A percentile compares a stretch with the other conserved stretches of the same genome.
These are phyloP conservation scores for Amoeboaphelidium occidentale DNA, from an alignment of 371 early-diverging fungal species.

Conservation along the genomic window DNA sequence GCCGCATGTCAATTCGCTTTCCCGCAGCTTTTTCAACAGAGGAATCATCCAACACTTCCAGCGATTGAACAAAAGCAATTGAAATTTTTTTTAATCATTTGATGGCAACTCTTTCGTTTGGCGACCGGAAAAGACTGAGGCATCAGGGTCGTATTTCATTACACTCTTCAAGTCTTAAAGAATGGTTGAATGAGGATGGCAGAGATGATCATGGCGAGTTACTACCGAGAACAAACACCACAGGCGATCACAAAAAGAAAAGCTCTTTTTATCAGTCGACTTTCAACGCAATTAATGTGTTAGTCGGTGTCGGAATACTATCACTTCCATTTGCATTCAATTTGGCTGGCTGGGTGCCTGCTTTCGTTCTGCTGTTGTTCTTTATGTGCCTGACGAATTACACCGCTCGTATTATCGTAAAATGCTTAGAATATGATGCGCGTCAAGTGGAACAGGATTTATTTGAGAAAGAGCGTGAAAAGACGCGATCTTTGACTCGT, in stretches of 20 bases:
- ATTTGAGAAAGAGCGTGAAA: too few relatives aligned
- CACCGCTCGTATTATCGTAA: conserved; percentile 1
- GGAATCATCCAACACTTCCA: too few relatives aligned
- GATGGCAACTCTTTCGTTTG: too few relatives aligned
- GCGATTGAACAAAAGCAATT: too few relatives aligned
- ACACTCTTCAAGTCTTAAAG: too few relatives aligned
- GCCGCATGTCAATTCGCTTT: too few relatives aligned
- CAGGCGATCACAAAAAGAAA: neutral
- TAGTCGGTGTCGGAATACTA: conserved; percentile 3
- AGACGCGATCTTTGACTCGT: too few relatives aligned
- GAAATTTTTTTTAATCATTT: too few relatives aligned
- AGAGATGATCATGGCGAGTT: neutral
- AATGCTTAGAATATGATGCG: neutral
- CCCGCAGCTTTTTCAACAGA: too few relatives aligned
- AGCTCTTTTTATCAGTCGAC: neutral
- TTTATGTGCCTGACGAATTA: neutral
- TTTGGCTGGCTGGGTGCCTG: neutral
- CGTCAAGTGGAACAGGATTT: too few relatives aligned
- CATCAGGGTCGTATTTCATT: too few relatives aligned
- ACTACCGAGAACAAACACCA: neutral
- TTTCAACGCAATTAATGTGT: conserved; percentile 3
- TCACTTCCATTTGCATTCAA: conserved; percentile 2
- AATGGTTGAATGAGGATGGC: neutral
- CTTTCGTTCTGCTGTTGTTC: neutral
- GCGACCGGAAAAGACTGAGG: too few relatives aligned